Evolutionary conservation across 768 basidiomycete species (phyloP), one percentile per base, ranked within the genome.

Genomic region (Gyrodon lividus): DNA sequence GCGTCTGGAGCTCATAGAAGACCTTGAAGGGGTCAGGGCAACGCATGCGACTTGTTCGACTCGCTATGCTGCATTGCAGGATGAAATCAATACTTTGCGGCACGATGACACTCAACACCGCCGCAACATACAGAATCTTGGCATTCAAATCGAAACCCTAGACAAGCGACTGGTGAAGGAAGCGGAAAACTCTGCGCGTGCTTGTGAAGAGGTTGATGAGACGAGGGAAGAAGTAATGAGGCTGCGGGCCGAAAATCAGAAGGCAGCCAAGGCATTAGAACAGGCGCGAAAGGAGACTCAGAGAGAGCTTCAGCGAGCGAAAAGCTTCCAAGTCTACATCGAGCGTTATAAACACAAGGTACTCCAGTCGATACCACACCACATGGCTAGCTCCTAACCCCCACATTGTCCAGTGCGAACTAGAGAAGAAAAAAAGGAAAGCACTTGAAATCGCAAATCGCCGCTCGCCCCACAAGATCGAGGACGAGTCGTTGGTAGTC

Each of bases 401-500:
- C 50, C 53, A 58, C 28, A 16, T 4, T 14, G 9, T 17, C 19
- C 41, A 67, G 66, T 51, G 43, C 24, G 55, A 52, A 16, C 60
- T 63, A 7, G 56, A 65, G 44, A 67, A 46, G 50, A 63, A 59
- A 51, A 68, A 69, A 39, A 56, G 58, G 31, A 62, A 64, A 35
- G 63, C 61, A 2, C 41, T 69, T 2, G 53, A 65, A 35, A 47
- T 34, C 28, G 51, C 50, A 31, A 56, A 38, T 17, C 47, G 37
- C 14, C 54, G 17, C 13, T 20, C 48, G 35, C 43, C 52, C 20
- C 49, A 30, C 35, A 55, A 54, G 22, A 26, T 38, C 2, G 68
- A 69, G 35, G 66, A 67, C 0, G 62, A 69, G 1, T 68, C 68
- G 0, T 42, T 68, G 23, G 48, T 70, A 55, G 58, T 68, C n/a